Percentiles rank a stretch among this genome's conserved stretches.
Conservation (phyloP, 2,329 filamentous ascomycete species). For the Dactylonectria macrodidyma region DNA sequence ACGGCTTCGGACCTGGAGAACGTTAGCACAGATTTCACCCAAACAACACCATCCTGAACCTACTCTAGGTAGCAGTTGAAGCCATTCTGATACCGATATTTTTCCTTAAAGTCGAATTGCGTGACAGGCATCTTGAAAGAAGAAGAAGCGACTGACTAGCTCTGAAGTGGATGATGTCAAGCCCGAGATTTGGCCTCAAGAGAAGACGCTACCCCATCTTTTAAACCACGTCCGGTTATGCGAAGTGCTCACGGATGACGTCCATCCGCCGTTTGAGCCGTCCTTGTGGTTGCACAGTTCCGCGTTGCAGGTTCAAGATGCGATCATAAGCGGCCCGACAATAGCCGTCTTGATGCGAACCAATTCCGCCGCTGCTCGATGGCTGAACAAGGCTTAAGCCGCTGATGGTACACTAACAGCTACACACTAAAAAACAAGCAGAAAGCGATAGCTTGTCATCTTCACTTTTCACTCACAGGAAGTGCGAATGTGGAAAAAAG, state of each 20-base stretch:
- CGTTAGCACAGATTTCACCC: constrained; percentile 8
- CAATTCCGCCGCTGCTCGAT: constrained; percentile 40
- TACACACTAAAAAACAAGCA: not conserved
- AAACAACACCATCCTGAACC: constrained; percentile 46
- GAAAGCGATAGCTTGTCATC: constrained; percentile 13
- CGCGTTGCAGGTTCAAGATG: constrained; percentile 37
- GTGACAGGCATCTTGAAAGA: constrained; percentile 64
- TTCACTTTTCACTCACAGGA: constrained; percentile 15
- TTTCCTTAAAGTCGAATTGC: constrained; percentile 63
- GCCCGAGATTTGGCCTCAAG: constrained; percentile 12
- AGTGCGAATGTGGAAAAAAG: not conserved
- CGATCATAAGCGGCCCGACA: constrained; percentile 45
- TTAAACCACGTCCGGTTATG: constrained; percentile 41
- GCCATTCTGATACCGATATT: constrained; percentile 84
- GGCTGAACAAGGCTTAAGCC: constrained; percentile 21
- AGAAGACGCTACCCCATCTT: constrained; percentile 36
- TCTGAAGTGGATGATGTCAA: constrained; percentile 22
- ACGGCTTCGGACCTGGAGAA: constrained; percentile 79
- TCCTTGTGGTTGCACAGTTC: constrained; percentile 37
- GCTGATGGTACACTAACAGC: constrained; percentile 25
- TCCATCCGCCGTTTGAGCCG: constrained; percentile 42
- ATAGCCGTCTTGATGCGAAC: constrained; percentile 44
- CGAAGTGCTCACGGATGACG: constrained; percentile 42
- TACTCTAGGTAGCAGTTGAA: constrained; percentile 85
- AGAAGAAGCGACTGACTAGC: not conserved